Conservation (phyloP, 2,329 filamentous ascomycete genomes). For the Talaromyces funiculosus region DNA sequence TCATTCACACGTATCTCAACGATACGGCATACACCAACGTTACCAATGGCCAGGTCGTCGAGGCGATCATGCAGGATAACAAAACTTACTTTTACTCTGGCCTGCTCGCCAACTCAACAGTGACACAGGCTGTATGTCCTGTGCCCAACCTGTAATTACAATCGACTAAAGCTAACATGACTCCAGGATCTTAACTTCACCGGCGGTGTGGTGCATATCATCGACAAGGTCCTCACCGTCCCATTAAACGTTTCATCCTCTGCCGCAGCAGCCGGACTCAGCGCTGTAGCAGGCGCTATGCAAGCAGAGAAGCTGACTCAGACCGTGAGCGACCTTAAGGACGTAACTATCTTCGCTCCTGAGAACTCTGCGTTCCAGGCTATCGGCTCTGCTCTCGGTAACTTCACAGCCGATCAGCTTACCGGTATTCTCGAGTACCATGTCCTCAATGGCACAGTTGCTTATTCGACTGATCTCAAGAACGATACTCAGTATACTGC, state of each 20-base stretch:
- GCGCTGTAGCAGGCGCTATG: background rate
- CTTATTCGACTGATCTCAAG: conserved; percentile 2
- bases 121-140: conserved; percentile 1
- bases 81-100: conserved; percentile 9
- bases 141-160: background rate
- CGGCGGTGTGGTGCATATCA: conserved; percentile 8
- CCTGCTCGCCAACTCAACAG: conserved; percentile 1
- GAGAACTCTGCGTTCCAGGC: conserved; percentile 7
- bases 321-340: background rate
- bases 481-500: background rate
- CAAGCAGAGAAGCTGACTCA: background rate
- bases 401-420: conserved; percentile 4
- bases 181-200: conserved; percentile 9
- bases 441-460: conserved; percentile 1
- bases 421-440: conserved; percentile 6
- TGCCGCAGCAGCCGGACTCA: conserved; percentile 1
- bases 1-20: conserved; percentile 5
- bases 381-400: conserved; percentile 6
- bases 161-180: background rate
- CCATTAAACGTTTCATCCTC: conserved; percentile 5
- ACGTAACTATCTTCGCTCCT: conserved; percentile 7
- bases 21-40: conserved; percentile 8
- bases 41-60: conserved; percentile 7
- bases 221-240: conserved; percentile 9
- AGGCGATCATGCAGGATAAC: conserved; percentile 3